phyloP scores from a whole-genome alignment of 805 yeast genomes.

The Zygotorulaspora florentina region DNA sequence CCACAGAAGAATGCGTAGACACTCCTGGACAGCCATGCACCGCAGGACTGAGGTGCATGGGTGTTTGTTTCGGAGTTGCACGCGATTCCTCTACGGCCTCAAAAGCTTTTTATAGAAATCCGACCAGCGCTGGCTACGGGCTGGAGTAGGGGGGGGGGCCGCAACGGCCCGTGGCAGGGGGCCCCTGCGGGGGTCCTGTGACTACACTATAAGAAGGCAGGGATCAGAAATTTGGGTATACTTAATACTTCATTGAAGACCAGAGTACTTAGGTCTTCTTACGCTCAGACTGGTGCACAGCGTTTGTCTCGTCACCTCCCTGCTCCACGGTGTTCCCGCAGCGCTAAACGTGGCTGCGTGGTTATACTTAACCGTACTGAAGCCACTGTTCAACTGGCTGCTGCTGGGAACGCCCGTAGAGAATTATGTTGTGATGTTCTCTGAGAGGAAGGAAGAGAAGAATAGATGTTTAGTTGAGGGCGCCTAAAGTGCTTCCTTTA shows the following conservation, averaged over 20 bases:
- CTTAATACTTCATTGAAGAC: constrained; percentile 35
- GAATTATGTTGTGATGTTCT: no score
- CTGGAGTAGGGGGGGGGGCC: neutral
- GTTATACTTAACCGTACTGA: neutral
- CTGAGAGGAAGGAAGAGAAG: no score
- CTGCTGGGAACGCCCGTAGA: no score
- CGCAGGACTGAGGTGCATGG: neutral
- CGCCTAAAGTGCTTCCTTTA: neutral
- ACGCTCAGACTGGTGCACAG: constrained; percentile 39
- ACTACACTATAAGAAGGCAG: neutral
- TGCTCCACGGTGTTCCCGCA: neutral
- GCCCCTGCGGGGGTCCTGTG: no score
- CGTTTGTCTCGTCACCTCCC: constrained; percentile 36
- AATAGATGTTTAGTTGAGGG: neutral
- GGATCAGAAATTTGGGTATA: constrained; percentile 39
- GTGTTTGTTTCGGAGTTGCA: no score
- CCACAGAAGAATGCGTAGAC: neutral
- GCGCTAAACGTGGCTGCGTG: neutral
- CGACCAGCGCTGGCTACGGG: no score
- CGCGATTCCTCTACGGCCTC: no score
- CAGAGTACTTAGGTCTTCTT: constrained; percentile 31
- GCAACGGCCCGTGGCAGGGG: neutral
- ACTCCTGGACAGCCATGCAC: neutral
- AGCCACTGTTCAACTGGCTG: neutral
- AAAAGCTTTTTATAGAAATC: no score